Evolutionary conservation across 1,139 yeast genomes (phyloP).

Genomic region (Sugiyamaella grinbergsii): DNA sequence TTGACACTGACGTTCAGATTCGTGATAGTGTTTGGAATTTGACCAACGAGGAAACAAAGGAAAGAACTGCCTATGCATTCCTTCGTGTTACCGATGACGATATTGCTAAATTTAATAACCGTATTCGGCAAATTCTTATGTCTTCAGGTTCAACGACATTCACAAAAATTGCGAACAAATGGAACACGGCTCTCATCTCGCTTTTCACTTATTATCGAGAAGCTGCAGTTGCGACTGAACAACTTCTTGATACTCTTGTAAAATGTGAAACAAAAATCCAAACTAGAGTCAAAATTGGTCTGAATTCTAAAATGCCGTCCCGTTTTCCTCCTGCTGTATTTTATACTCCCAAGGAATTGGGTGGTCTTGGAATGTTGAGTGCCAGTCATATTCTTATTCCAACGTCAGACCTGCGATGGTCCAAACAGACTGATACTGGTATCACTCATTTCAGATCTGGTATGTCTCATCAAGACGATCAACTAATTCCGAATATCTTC

Average conservation of each 20-base stretch:
- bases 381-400: constrained; percentile 96
- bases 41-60: constrained; percentile 68
- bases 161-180: constrained; percentile 89
- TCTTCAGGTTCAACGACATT: constrained; percentile 95
- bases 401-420: constrained; percentile 88
- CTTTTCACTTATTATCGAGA: constrained; percentile 89
- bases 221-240: constrained; percentile 83
- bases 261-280: constrained; percentile 93
- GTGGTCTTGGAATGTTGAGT: constrained; percentile 97
- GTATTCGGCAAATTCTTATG: constrained; percentile 89
- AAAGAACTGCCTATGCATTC: constrained; percentile 86
- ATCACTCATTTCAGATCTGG: constrained; percentile 94
- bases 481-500: constrained; percentile 88
- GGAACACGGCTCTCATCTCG: constrained; percentile 92
- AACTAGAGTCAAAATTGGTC: constrained; percentile 89
- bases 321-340: constrained; percentile 99
- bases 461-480: constrained; percentile 75
- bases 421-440: constrained; percentile 92
- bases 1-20: constrained; percentile 44
- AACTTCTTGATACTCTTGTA: constrained; percentile 77
- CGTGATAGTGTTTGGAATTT: constrained; percentile 94
- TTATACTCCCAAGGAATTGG: constrained; percentile 94
- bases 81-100: constrained; percentile 82
- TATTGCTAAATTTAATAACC: constrained; percentile 75
- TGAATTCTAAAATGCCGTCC: constrained; percentile 97